Conservation (phyloP, 371 early-diverging fungal genomes). For the Circinella minor region DNA sequence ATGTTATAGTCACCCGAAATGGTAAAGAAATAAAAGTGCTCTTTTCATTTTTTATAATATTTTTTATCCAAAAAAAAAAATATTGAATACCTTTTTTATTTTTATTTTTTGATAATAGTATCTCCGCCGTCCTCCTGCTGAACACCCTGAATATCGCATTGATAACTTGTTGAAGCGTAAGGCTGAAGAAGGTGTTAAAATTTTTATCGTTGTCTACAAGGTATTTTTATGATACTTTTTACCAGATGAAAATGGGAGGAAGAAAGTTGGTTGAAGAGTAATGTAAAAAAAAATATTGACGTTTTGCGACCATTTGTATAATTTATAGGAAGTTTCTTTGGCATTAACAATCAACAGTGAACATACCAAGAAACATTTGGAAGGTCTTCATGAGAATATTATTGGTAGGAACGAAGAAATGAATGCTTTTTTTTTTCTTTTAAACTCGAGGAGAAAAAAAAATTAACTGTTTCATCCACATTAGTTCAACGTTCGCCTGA, state of each 20-base stretch:
- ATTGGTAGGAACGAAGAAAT: constrained; percentile 44
- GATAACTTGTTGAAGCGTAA: constrained; percentile 83
- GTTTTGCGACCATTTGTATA: not conserved
- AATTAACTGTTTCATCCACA: not conserved
- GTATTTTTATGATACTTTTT: constrained; percentile 16
- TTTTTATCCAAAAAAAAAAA: not conserved
- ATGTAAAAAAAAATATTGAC: no score
- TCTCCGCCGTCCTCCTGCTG: constrained; percentile 74
- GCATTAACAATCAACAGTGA: constrained; percentile 81
- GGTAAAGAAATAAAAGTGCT: constrained; percentile 22
- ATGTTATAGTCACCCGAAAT: constrained; percentile 46
- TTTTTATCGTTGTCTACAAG: constrained; percentile 90
- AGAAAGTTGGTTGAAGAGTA: no score
- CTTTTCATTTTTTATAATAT: not conserved
- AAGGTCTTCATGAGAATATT: constrained; percentile 79
- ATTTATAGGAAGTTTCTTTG: constrained; percentile 71
- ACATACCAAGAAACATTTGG: constrained; percentile 79
- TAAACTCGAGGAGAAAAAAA: not conserved
- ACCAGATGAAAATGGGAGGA: no score
- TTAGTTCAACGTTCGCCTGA: constrained; percentile 76
- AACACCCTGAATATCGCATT: constrained; percentile 77
- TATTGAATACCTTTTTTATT: not conserved
- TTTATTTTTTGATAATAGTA: constrained; percentile 56
- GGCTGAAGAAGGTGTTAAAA: constrained; percentile 89
- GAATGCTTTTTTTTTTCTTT: not conserved